Base-by-base conservation (phyloP, 495 filamentous ascomycete genomes). In the Chaetomidium leptoderma region DNA sequence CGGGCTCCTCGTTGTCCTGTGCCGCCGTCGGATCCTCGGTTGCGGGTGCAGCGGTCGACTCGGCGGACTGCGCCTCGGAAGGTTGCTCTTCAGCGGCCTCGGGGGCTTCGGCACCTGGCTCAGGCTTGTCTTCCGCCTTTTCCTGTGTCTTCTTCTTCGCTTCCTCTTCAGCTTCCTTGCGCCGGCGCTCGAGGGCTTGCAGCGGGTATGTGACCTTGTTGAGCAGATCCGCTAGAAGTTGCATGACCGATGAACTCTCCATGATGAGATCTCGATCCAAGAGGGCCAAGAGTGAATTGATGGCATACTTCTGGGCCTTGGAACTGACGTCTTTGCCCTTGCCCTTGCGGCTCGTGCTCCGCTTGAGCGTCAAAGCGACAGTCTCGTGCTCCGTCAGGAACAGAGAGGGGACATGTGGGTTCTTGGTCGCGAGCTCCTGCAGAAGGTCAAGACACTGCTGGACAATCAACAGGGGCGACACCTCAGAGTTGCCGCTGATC, bases 311-410 rank as follows among this genome's bases (percentile, higher is more conserved):
- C 62, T 85, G 86, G 1, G 89, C 89, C 69, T 87, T 92, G 63
- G 72, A 81, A 50, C 83, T 83, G 70, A 92, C 93, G 55, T 85
- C 88, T 65, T 93, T 95, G 64, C 83, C 86, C 70, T 98, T 98
- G 57, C 88, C 87, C 74, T 92, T 93, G 49, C 88, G 87, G 63
- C 86, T 85, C 16, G 82, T 69, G 66, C 84, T 90, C 36, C 85
- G 76, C 73, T 95, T 97, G 49, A 92, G 77, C 13, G 83, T 78
- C 32, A 81, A 81, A 27, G 78, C 77, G n/a, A 76, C 76, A 19
- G 81, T 83, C 56, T 99, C 95, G 67, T 97, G 95, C 73, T 97
- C 93, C 6, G 89, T 95, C 43, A 99, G 72, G 82, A 99, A 97
- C 72, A 97, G 92, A 45, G 85, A 89, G 26, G 91, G 85, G 45